These are phyloP conservation scores for Sarocladium oryzae DNA, from an alignment of 2,329 filamentous ascomycete genomes.

Conservation along the genomic window DNA sequence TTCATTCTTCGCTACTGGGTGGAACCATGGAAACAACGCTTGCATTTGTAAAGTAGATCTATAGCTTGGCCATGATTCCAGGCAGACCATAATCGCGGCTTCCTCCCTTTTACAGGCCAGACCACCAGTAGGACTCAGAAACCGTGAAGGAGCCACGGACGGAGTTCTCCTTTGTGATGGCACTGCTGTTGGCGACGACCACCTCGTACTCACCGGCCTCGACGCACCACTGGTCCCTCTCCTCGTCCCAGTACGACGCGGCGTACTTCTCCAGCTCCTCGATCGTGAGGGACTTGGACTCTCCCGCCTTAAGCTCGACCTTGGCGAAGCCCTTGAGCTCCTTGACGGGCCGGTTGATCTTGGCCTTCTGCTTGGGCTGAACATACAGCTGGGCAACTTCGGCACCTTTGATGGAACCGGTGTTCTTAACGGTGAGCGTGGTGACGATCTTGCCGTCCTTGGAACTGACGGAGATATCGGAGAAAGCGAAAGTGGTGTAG, in stretches of 20 bases:
- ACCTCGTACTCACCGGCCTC: conserved; percentile 61
- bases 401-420: conserved; percentile 44
- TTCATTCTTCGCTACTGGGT: too few species aligned
- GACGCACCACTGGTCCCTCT: conserved; percentile 56
- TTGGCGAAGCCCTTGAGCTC: conserved; percentile 63
- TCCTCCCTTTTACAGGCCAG: conserved; percentile 43
- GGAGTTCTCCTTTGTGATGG: conserved; percentile 35
- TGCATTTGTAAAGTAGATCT: background rate
- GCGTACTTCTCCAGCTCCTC: conserved; percentile 56
- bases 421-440: conserved; percentile 52
- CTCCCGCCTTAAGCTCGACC: conserved; percentile 52
- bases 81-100: background rate
- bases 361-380: conserved; percentile 42
- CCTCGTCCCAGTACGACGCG: conserved; percentile 65
- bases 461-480: conserved; percentile 41
- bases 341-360: conserved; percentile 51
- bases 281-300: conserved; percentile 51
- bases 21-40: background rate
- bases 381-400: conserved; percentile 55
- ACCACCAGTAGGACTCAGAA: conserved; percentile 60
- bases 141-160: conserved; percentile 50
- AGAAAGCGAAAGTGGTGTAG: conserved; percentile 63
- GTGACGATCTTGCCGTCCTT: conserved; percentile 41
- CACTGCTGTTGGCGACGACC: conserved; percentile 52
- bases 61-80: background rate